Percentiles rank a stretch among this genome's conserved stretches.
phyloP scores from a whole-genome alignment of 169 alveolate species.

The Ichthyophthirius multifiliis region DNA sequence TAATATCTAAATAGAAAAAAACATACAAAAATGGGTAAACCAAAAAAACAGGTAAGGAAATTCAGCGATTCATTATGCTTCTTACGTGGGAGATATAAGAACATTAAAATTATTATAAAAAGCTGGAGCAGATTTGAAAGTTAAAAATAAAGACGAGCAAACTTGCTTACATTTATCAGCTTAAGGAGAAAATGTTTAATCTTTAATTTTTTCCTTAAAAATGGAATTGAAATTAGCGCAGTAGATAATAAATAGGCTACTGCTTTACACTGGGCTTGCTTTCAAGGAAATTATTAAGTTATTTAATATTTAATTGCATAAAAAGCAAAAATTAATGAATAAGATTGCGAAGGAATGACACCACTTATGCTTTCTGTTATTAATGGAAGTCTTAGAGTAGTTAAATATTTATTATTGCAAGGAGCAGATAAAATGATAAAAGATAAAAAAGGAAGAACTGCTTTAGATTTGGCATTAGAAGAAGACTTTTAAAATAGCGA shows the following conservation, averaged over 20 bases:
- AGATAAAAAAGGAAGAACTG: conserved; percentile 43
- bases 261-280: conserved; percentile 42
- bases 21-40: neutral
- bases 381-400: conserved; percentile 48
- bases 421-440: conserved; percentile 56
- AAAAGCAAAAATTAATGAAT: conserved; percentile 35
- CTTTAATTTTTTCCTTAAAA: conserved; percentile 8
- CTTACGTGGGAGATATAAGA: neutral
- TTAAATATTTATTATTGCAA: conserved; percentile 54
- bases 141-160: neutral
- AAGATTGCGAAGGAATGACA: conserved; percentile 61
- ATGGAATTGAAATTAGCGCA: conserved; percentile 9
- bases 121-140: neutral
- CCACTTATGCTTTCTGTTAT: conserved; percentile 59
- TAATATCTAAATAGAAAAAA: neutral
- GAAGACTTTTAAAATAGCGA: too few species aligned
- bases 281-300: conserved; percentile 27
- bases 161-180: conserved; percentile 53
- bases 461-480: conserved; percentile 53
- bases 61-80: neutral
- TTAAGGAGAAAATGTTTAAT: conserved; percentile 36
- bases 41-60: neutral
- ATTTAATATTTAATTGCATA: conserved; percentile 56
- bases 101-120: neutral
- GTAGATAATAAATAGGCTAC: conserved; percentile 27